Conservation (phyloP, 306 rosid genomes). For the Arachis stenosperma region DNA sequence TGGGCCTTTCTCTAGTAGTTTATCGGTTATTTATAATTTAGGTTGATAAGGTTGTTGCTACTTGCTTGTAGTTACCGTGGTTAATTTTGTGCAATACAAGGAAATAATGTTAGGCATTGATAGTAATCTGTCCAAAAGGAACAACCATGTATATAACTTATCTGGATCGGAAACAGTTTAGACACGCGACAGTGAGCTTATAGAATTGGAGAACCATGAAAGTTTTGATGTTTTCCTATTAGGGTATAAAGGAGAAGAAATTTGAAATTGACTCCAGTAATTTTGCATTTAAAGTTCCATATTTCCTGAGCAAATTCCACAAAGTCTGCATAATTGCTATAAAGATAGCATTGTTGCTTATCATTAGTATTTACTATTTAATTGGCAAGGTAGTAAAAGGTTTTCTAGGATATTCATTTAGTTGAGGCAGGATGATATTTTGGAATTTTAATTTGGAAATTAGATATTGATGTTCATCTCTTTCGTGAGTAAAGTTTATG, state of each 20-base stretch:
- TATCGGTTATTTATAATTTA: background rate
- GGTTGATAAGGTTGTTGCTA: background rate
- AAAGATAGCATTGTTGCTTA: background rate
- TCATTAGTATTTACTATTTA: background rate
- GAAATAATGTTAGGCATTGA: background rate
- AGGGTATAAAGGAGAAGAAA: background rate
- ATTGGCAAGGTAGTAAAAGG: background rate
- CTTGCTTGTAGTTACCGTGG: background rate
- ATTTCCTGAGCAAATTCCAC: background rate
- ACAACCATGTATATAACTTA: background rate
- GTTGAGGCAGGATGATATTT: background rate
- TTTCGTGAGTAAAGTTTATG: background rate
- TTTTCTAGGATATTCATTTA: background rate
- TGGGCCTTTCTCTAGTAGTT: background rate
- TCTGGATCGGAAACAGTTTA: background rate
- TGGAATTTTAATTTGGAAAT: background rate
- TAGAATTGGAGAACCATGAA: background rate
- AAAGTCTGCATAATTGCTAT: background rate
- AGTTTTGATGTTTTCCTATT: background rate
- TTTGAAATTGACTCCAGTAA: background rate
- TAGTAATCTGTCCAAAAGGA: background rate
- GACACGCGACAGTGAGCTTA: background rate
- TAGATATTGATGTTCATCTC: conserved; percentile 1
- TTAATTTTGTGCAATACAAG: conserved; percentile 7
- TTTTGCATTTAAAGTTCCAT: background rate